Percentiles rank a stretch among this genome's conserved stretches.
phyloP scores from a whole-genome alignment of 495 filamentous ascomycete species.

The Apodospora peruviana region DNA sequence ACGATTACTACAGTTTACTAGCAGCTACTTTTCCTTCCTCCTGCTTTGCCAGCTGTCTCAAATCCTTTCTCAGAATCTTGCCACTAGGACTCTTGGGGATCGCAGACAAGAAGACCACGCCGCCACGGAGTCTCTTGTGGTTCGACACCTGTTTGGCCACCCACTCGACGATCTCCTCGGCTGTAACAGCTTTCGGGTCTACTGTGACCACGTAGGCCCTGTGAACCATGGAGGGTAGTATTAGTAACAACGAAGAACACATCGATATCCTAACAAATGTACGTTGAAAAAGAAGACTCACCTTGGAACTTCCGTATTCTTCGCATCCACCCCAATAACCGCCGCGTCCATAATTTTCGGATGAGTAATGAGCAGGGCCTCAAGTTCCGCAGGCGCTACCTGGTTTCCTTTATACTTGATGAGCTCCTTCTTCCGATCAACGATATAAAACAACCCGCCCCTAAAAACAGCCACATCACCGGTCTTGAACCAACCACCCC shows the following conservation, averaged over 20 bases:
- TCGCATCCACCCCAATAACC: constrained; percentile 65
- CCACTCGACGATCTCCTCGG: constrained; percentile 24
- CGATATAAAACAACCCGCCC: constrained; percentile 53
- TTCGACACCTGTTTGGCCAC: constrained; percentile 49
- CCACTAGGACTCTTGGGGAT: constrained; percentile 79
- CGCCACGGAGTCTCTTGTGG: constrained; percentile 72
- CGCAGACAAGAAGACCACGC: constrained; percentile 66
- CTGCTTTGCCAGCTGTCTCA: constrained; percentile 29
- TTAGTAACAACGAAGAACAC: constrained; percentile 1
- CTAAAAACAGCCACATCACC: constrained; percentile 54
- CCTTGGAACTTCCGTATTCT: constrained; percentile 66
- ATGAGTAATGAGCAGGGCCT: constrained; percentile 65
- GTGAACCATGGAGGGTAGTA: background rate
- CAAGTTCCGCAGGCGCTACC: constrained; percentile 73
- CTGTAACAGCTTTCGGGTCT: constrained; percentile 14
- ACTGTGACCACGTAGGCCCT: constrained; percentile 66
- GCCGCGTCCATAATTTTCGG: constrained; percentile 68
- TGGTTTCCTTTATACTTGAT: constrained; percentile 59
- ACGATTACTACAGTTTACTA: constrained; percentile 20
- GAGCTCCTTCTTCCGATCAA: constrained; percentile 65
- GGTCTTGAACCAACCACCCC: constrained; percentile 33
- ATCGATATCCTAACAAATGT: too few relatives aligned
- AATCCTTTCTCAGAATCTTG: constrained; percentile 71
- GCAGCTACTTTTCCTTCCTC: constrained; percentile 6
- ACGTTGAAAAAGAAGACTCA: constrained; percentile 4